Evolutionary conservation across 768 basidiomycete species (phyloP).

Genomic region (Termitomyces sp.): DNA sequence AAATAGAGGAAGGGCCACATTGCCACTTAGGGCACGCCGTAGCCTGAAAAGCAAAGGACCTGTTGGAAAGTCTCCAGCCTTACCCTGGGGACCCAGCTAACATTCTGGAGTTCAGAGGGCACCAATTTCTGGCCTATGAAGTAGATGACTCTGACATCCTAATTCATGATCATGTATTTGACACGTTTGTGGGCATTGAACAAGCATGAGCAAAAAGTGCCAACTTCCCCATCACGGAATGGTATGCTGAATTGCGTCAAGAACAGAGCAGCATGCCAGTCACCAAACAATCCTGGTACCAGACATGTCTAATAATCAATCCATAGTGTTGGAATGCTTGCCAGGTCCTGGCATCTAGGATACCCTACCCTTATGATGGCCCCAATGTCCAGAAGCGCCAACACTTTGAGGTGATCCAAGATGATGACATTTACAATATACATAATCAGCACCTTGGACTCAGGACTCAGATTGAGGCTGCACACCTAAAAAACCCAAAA

Average conservation of each 20-base stretch:
- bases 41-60: neutral
- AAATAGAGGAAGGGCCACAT: neutral
- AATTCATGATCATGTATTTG: neutral
- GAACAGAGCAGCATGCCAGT: neutral
- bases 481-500: too few relatives aligned
- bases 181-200: neutral
- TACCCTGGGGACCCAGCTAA: neutral
- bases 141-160: neutral
- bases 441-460: too few relatives aligned
- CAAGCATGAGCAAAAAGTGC: neutral
- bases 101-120: neutral
- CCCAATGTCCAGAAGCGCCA: neutral
- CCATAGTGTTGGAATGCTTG: neutral
- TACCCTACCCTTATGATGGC: neutral
- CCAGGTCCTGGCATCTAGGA: neutral
- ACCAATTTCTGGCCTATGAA: slow-evolving; percentile 9
- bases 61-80: neutral
- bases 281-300: neutral
- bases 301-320: neutral
- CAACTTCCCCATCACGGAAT: neutral
- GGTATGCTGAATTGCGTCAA: neutral
- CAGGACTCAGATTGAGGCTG: too few relatives aligned
- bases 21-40: neutral
- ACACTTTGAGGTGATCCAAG: neutral
- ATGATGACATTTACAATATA: too few relatives aligned